A percentile compares a stretch with the other conserved stretches of the same genome.
Conservation (phyloP, 192 early-diverging fungal species). For the Funneliformis geosporum region DNA sequence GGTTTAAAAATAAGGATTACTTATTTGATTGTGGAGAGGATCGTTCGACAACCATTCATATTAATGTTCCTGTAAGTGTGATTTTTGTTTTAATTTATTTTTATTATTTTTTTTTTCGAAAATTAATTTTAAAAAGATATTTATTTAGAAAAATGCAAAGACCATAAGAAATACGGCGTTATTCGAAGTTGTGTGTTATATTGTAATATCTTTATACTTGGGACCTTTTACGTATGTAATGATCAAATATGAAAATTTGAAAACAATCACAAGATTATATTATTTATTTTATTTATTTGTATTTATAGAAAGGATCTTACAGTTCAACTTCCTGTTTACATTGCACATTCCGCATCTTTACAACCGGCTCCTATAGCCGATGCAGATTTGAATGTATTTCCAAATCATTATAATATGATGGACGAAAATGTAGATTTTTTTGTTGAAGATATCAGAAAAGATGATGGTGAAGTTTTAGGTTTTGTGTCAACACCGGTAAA, state of each 20-base stretch:
- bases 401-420: constrained; percentile 47
- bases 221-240: constrained; percentile 44
- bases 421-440: constrained; percentile 40
- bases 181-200: constrained; percentile 56
- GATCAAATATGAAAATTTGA: neutral
- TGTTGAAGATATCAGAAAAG: constrained; percentile 25
- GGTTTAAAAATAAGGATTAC: constrained; percentile 59
- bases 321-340: constrained; percentile 56
- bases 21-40: constrained; percentile 62
- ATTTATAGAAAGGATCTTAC: constrained; percentile 51
- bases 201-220: constrained; percentile 45
- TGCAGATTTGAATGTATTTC: constrained; percentile 39
- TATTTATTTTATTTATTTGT: neutral
- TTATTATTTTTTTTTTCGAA: neutral
- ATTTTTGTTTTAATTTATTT: neutral
- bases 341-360: constrained; percentile 58
- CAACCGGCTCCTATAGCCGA: constrained; percentile 46
- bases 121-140: neutral
- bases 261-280: neutral
- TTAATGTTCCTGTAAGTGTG: constrained; percentile 53
- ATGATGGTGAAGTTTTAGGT: constrained; percentile 23
- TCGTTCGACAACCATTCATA: constrained; percentile 50
- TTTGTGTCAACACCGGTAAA: constrained; percentile 34
- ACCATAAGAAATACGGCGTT: constrained; percentile 59
- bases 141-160: constrained; percentile 38